A percentile compares a stretch with the other conserved stretches of the same genome.
Conservation (phyloP, 208 protist genomes). For the Novymonas esmeraldas region DNA sequence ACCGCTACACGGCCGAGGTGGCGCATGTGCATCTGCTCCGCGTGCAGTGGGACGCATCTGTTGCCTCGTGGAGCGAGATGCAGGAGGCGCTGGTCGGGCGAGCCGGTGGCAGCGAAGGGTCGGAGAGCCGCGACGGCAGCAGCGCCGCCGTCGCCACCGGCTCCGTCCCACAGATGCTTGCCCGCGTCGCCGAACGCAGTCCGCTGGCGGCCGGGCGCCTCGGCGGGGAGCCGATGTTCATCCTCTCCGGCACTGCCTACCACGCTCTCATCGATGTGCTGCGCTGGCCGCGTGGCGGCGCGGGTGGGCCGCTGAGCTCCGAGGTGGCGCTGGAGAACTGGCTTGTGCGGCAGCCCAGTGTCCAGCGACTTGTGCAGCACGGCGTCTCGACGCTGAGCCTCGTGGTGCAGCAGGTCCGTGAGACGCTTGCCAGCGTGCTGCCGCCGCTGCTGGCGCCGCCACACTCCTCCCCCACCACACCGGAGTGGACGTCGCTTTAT, state of each 20-base stretch:
- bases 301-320: slow-evolving; percentile 9
- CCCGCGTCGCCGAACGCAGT: slow-evolving; percentile 1
- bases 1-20: slow-evolving; percentile 42
- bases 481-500: slow-evolving; percentile 16
- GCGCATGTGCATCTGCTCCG: slow-evolving; percentile 37
- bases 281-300: slow-evolving; percentile 19
- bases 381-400: slow-evolving; percentile 9
- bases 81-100: slow-evolving; percentile 15
- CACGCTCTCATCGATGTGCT: slow-evolving; percentile 28
- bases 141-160: background rate
- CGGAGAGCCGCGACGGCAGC: background rate
- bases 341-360: slow-evolving; percentile 19
- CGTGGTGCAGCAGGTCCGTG: slow-evolving; percentile 25
- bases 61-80: slow-evolving; percentile 20
- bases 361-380: slow-evolving; percentile 10
- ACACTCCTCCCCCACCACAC: background rate
- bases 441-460: background rate
- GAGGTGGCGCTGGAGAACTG: slow-evolving; percentile 32
- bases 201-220: background rate
- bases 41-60: slow-evolving; percentile 19
- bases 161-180: slow-evolving; percentile 18
- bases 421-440: slow-evolving; percentile 7
- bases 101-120: background rate
- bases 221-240: slow-evolving; percentile 16
- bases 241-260: slow-evolving; percentile 21